These are phyloP conservation scores for Paralagenidium karlingii DNA, from an alignment of 352 stramenopile genomes.

Conservation along the genomic window DNA sequence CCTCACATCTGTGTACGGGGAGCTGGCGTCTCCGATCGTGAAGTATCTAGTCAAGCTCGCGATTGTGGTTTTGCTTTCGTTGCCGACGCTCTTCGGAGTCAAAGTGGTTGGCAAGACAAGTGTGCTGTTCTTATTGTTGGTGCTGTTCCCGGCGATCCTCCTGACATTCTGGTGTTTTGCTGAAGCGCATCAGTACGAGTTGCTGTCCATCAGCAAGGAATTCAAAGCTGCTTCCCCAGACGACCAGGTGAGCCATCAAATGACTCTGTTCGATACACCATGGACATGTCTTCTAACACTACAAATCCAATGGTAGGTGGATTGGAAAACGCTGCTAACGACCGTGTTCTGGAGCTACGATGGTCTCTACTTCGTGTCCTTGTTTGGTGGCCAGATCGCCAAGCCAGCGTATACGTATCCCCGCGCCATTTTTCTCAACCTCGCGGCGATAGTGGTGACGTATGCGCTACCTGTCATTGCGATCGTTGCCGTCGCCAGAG, in stretches of 20 bases:
- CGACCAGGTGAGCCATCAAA: too few relatives aligned
- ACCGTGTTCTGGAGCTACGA: constrained; percentile 96
- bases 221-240: too few relatives aligned
- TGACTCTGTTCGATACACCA: too few relatives aligned
- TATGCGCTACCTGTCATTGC: constrained; percentile 83
- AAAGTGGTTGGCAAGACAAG: constrained; percentile 15
- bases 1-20: too few relatives aligned
- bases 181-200: too few relatives aligned
- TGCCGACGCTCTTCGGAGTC: constrained; percentile 22
- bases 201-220: too few relatives aligned
- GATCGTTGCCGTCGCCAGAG: constrained; percentile 45
- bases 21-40: too few relatives aligned
- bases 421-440: constrained; percentile 20
- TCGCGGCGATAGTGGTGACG: constrained; percentile 59
- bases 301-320: too few relatives aligned
- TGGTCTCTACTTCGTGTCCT: constrained; percentile 79
- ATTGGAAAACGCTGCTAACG: constrained; percentile 87
- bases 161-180: too few relatives aligned
- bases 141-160: constrained; percentile 5
- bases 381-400: constrained; percentile 85
- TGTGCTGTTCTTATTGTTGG: constrained; percentile 11
- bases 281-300: too few relatives aligned
- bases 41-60: constrained; percentile 19
- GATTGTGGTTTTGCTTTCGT: constrained; percentile 14
- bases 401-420: constrained; percentile 63